Conservation (phyloP, 164 flowering plant species). For the Liriodendron chinense region DNA sequence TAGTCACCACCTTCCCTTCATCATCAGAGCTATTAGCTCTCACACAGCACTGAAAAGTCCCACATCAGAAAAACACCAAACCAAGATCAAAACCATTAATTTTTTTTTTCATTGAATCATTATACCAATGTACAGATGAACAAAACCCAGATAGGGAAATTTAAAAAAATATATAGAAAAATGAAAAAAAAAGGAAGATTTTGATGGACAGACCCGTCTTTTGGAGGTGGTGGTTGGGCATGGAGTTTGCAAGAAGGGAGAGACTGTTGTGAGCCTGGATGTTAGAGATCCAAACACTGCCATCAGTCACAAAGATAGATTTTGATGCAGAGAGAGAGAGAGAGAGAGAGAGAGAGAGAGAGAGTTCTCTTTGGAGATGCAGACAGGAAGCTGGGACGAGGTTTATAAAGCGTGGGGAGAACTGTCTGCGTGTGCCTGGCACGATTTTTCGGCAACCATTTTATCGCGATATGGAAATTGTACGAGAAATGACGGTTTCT, state of each 20-base stretch:
- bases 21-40: constrained; percentile 43
- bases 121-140: not conserved
- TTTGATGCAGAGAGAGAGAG: constrained; percentile 2
- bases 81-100: not conserved
- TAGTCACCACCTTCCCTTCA: constrained; percentile 32
- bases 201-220: constrained; percentile 30
- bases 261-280: constrained; percentile 9
- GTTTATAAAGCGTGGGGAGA: not conserved
- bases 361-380: not conserved
- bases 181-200: not conserved
- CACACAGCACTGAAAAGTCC: constrained; percentile 31
- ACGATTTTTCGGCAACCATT: not conserved
- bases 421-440: not conserved
- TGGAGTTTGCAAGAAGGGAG: constrained; percentile 17
- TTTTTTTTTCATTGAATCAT: not conserved
- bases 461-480: not conserved
- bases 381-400: not conserved
- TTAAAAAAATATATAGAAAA: not conserved
- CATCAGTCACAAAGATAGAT: constrained; percentile 19
- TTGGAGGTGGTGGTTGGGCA: constrained; percentile 14
- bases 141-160: not conserved
- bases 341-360: constrained; percentile 2
- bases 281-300: constrained; percentile 25
- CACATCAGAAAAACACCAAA: constrained; percentile 6
- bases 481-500: not conserved